Percentiles rank a stretch among this genome's conserved stretches.
phyloP scores from a whole-genome alignment of 768 basidiomycete species.

The Galerina sulciceps region DNA sequence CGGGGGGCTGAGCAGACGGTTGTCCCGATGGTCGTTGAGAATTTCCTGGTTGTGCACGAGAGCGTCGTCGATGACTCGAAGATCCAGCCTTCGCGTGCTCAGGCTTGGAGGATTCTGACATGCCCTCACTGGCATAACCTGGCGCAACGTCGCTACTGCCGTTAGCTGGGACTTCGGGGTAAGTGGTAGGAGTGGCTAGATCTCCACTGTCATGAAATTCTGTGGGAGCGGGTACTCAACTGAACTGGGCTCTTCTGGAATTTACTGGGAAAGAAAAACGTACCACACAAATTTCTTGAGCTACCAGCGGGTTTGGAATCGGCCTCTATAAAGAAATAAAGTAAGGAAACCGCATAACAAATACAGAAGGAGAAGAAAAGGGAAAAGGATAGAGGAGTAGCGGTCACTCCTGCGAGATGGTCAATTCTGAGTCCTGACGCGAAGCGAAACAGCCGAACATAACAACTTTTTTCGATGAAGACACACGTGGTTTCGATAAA shows the following conservation, averaged over 20 bases:
- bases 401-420: neutral
- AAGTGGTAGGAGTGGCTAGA: conserved; percentile 17
- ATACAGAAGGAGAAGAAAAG: conserved; percentile 12
- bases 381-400: conserved; percentile 4
- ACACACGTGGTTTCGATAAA: neutral
- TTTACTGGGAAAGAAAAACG: conserved; percentile 23
- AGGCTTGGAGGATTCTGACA: conserved; percentile 27
- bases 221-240: conserved; percentile 17
- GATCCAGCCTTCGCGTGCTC: conserved; percentile 26
- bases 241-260: conserved; percentile 21
- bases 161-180: conserved; percentile 14
- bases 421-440: conserved; percentile 1
- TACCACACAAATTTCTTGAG: conserved; percentile 23
- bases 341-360: conserved; percentile 26
- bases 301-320: conserved; percentile 6
- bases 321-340: conserved; percentile 27
- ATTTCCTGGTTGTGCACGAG: conserved; percentile 19
- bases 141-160: conserved; percentile 14
- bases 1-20: conserved; percentile 23
- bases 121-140: conserved; percentile 31
- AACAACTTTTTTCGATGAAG: conserved; percentile 10
- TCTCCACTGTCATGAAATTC: conserved; percentile 30
- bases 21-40: conserved; percentile 14
- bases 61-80: conserved; percentile 25
- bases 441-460: neutral